Base-by-base conservation (phyloP, 2,329 filamentous ascomycete species). In the Xylogone sp. region DNA sequence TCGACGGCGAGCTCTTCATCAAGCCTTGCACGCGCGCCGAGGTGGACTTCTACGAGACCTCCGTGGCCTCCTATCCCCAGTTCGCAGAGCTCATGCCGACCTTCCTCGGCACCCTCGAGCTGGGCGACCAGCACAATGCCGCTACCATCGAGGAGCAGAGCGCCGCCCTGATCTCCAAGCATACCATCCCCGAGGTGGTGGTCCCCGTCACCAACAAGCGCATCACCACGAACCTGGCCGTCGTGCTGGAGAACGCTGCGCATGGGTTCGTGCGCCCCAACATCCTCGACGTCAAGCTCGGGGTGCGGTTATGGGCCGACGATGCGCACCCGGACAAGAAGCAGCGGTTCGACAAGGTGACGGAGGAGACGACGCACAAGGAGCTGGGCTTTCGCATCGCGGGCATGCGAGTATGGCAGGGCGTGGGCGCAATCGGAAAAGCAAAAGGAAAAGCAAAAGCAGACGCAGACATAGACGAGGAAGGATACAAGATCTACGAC, bases 271-370 rank as follows among this genome's bases (percentile, higher is more conserved):
- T 81, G 62, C 81, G 82, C 53, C 90, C 94, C 6, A 97, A 96
- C 61, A 90, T 99, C 7, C 75, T 99, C 52, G 94, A 99, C 65
- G 82, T 96, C 58, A 99, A 99, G 73, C 82, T 99, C 19, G 94
- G 94, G 43, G 79, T 84, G 46, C 81, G 89, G 27, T 73, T 99
- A 5, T 97, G 91, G 87, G 93, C 89, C 13, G 89, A 96, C 53
- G 76, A 84, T 56, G 83, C 83, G 21, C 76, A 79, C 0, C 59
- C 68, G 21, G 74, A 82, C 62, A 86, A 86, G 71, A 78, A 79
- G 60, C 64, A 69, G 31, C 76, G 82, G 24, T 84, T 86, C 61
- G 76, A 83, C 58, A 75, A 81, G 64, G 81, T 86, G 52, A 74
- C 75, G 27, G 66, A 69, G 22, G 72, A 77, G 61, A 86, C 83